Percentiles rank a stretch among this genome's conserved stretches.
These are phyloP conservation scores for Oryza glaberrima DNA, from an alignment of 176 grass and related monocot species.

Conservation along the genomic window DNA sequence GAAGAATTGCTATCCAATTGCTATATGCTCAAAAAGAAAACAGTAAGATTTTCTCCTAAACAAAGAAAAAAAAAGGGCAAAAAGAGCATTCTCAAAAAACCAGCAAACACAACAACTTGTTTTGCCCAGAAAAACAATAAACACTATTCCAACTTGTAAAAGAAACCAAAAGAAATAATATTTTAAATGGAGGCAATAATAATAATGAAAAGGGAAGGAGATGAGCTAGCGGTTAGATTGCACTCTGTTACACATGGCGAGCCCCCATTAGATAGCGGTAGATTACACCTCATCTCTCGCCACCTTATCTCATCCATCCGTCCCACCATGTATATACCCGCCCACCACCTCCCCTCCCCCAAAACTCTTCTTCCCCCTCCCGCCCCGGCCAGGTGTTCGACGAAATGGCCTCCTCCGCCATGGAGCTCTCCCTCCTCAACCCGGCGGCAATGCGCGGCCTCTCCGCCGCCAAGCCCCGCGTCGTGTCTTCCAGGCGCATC, in stretches of 20 bases:
- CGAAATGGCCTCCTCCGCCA: conserved; percentile 59
- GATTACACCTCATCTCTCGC: conserved; percentile 68
- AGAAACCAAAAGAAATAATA: not conserved
- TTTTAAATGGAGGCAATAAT: not conserved
- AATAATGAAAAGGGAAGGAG: not conserved
- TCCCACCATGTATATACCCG: not conserved
- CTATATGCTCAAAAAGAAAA: too few species aligned
- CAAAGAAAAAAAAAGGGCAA: not conserved
- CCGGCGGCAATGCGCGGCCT: conserved; percentile 44
- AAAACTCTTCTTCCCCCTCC: not conserved
- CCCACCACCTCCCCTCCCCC: not conserved
- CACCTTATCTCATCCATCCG: conserved; percentile 42
- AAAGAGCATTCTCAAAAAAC: not conserved
- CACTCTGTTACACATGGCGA: conserved; percentile 45
- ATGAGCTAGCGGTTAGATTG: conserved; percentile 40
- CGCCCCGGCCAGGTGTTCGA: conserved; percentile 23
- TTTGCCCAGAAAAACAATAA: not conserved
- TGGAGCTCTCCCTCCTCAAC: conserved; percentile 82
- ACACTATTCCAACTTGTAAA: not conserved
- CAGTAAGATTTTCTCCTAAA: too few species aligned
- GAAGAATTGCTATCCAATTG: too few species aligned
- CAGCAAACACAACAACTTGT: not conserved
- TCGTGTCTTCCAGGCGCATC: not conserved
- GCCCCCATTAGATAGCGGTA: conserved; percentile 43
- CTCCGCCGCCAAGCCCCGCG: not conserved